phyloP scores from a whole-genome alignment of 495 filamentous ascomycete species.

The Acidomyces sp. region DNA sequence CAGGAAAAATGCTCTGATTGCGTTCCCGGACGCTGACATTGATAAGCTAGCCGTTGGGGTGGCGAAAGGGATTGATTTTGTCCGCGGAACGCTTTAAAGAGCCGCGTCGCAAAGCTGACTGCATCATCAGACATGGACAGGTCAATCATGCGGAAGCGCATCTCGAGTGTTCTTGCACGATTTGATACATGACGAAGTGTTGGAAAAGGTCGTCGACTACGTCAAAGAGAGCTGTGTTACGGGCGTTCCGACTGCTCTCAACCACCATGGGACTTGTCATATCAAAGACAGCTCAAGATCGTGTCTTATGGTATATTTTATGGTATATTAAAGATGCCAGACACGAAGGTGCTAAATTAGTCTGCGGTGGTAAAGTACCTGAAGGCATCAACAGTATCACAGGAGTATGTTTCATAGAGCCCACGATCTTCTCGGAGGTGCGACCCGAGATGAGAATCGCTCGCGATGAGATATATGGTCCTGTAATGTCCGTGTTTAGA shows the following conservation, averaged over 20 bases:
- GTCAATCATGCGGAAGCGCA: constrained; percentile 83
- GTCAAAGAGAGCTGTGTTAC: constrained; percentile 57
- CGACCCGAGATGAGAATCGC: constrained; percentile 29
- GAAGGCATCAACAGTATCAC: constrained; percentile 18
- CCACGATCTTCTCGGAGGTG: constrained; percentile 37
- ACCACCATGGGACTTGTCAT: constrained; percentile 90
- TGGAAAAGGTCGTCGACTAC: constrained; percentile 55
- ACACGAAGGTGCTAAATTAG: constrained; percentile 75
- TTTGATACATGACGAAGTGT: constrained; percentile 63
- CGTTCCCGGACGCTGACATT: constrained; percentile 78
- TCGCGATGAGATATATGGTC: constrained; percentile 38
- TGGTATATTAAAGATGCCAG: constrained; percentile 68
- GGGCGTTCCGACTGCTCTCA: constrained; percentile 70
- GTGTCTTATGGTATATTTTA: constrained; percentile 73
- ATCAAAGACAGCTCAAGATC: constrained; percentile 73
- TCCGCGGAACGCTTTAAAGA: no score
- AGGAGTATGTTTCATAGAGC: constrained; percentile 37
- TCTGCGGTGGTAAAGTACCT: constrained; percentile 48
- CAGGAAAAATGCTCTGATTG: constrained; percentile 75
- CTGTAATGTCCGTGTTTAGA: constrained; percentile 32
- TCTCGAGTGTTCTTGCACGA: constrained; percentile 82
- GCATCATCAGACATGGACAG: constrained; percentile 88
- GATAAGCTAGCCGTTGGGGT: constrained; percentile 54
- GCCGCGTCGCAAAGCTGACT: no score
- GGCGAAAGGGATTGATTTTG: constrained; percentile 16